Base-by-base conservation (phyloP, 2,329 filamentous ascomycete genomes). In the Hansfordia pulvinata region DNA sequence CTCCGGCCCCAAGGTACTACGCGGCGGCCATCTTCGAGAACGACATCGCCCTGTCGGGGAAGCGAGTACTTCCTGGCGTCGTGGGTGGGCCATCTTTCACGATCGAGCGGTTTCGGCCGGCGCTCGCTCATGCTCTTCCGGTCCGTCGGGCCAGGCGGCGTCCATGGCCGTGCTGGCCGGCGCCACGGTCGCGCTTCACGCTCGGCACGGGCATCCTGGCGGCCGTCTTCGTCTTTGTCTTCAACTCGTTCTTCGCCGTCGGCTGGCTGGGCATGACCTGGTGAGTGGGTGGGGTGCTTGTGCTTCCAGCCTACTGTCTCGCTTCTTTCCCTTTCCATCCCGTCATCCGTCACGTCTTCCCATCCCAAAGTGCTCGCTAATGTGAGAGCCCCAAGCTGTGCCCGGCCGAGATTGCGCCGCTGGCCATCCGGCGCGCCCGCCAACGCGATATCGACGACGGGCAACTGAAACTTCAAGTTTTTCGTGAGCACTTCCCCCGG, bases 111-210 rank as follows among this genome's bases (percentile, higher is more conserved):
- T n/a, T 66, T 76, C 4, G 76, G 76, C 8, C 71, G 79, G 16
- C 64, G 78, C 11, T 66, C 69, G 41, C 63, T 84, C 33, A 83
- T 85, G 75, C 52, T 84, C 11, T 69, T 81, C 35, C 77, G 77
- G 28, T 66, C 71, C 1, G 54, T 59, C 3, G 72, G n/a, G 72
- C 0, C 73, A 76, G 56, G 70, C 69, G 19, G 43, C 62, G 2
- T 71, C 68, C 27, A 82, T 83, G 77, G 64, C 72, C 3, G 60
- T 82, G 19, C 55, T 72, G 19, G 57, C 62, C 0, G 58, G 60
- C 18, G 54, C 49, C 8, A 52, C 53, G n/a, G 28, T 50, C 51
- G 4, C 39, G 36, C 6, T 32, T 36, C 2, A 35, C 42, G 0
- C n/a, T n/a, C n/a, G 33, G 31, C 5, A 28, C 33, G 0, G 43